phyloP scores from a whole-genome alignment of 148 eudicot genomes.

The Rhododendron kiyosumense region DNA sequence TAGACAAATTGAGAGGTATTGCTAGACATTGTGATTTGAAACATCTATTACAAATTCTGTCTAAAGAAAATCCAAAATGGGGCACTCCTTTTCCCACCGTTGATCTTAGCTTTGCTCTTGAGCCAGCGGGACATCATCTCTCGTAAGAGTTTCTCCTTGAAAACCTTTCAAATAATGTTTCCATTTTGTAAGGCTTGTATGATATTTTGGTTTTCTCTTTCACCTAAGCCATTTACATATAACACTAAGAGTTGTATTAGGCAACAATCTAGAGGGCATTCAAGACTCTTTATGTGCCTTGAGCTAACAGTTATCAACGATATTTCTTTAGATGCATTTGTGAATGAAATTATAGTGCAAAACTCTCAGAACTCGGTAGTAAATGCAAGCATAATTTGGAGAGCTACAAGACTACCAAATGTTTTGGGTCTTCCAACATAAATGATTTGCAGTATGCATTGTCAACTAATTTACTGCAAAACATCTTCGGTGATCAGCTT shows the following conservation, averaged over 20 bases:
- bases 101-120: slow-evolving; percentile 61
- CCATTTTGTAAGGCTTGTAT: background rate
- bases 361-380: background rate
- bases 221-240: background rate
- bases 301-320: background rate
- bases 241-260: background rate
- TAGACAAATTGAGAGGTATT: slow-evolving; percentile 56
- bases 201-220: background rate
- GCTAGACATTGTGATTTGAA: slow-evolving; percentile 66
- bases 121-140: slow-evolving; percentile 41
- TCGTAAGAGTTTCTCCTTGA: slow-evolving; percentile 41
- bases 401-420: background rate
- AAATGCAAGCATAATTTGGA: background rate
- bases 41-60: slow-evolving; percentile 45
- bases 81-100: slow-evolving; percentile 53
- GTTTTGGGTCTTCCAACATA: slow-evolving; percentile 1
- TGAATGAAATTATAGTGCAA: background rate
- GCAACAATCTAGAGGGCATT: background rate
- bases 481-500: background rate
- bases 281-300: background rate
- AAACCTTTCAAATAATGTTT: background rate
- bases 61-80: slow-evolving; percentile 60
- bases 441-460: background rate
- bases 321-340: background rate
- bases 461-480: background rate